Percentiles rank a stretch among this genome's conserved stretches.
Conservation (phyloP, 2,329 filamentous ascomycete species). For the Cladorrhinum sp. region DNA sequence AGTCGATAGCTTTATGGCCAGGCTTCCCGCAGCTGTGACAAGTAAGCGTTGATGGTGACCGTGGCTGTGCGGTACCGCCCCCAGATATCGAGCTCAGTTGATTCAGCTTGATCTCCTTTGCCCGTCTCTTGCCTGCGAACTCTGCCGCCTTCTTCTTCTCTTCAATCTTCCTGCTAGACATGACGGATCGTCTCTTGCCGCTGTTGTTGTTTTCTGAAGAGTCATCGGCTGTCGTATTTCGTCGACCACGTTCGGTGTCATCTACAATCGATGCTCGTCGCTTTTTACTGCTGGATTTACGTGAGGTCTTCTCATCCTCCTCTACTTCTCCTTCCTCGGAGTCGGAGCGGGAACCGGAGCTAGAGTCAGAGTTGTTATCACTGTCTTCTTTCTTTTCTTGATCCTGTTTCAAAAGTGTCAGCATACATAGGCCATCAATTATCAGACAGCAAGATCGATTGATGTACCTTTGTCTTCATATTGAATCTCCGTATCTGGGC, state of each 20-base stretch:
- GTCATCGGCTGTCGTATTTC: slow-evolving; percentile 5
- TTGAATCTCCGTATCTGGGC: slow-evolving; percentile 31
- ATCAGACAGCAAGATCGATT: too few relatives aligned
- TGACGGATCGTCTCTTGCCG: slow-evolving; percentile 17
- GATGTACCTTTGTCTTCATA: slow-evolving; percentile 32
- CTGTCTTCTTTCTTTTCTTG: slow-evolving; percentile 12
- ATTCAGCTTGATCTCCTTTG: slow-evolving; percentile 66
- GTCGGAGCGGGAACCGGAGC: slow-evolving; percentile 27
- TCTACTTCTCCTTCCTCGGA: slow-evolving; percentile 37
- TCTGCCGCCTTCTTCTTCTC: slow-evolving; percentile 48
- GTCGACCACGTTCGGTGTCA: slow-evolving; percentile 28
- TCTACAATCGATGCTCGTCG: slow-evolving; percentile 1
- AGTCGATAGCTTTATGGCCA: slow-evolving; percentile 59
- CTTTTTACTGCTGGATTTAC: slow-evolving; percentile 23
- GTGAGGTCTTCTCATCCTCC: neutral
- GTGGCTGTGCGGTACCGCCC: slow-evolving; percentile 25
- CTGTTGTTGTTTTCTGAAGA: slow-evolving; percentile 15
- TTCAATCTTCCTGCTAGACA: slow-evolving; percentile 42
- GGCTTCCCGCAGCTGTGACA: slow-evolving; percentile 62
- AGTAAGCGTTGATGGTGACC: slow-evolving; percentile 37
- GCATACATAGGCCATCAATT: too few relatives aligned
- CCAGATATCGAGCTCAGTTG: slow-evolving; percentile 59
- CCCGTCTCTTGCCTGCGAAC: slow-evolving; percentile 57
- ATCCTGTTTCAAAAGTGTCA: slow-evolving; percentile 8
- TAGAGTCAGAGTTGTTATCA: slow-evolving; percentile 15